A percentile compares a stretch with the other conserved stretches of the same genome.
These are phyloP conservation scores for Mycena vitilis DNA, from an alignment of 768 basidiomycete species.

Conservation along the genomic window DNA sequence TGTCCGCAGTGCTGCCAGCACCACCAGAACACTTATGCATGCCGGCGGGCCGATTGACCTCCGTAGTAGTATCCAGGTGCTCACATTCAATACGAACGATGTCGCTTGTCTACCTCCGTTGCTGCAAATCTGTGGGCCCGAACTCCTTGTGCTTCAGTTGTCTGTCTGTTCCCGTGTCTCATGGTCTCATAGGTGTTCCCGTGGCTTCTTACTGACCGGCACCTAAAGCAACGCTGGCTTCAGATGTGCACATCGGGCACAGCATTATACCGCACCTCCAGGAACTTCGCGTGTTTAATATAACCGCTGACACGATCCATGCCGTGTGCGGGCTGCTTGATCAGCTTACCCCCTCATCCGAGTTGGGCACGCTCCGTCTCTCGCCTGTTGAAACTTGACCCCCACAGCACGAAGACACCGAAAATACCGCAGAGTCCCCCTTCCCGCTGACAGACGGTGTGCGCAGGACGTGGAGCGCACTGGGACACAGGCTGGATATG, in stretches of 20 bases:
- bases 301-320: background rate
- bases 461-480: too few relatives aligned
- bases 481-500: too few relatives aligned
- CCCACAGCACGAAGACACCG: too few relatives aligned
- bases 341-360: background rate
- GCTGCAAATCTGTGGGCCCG: background rate
- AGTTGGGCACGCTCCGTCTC: slow-evolving; percentile 20
- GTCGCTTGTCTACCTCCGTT: slow-evolving; percentile 2
- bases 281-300: slow-evolving; percentile 9
- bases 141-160: slow-evolving; percentile 10
- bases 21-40: background rate
- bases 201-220: background rate
- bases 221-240: background rate
- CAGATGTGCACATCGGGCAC: slow-evolving; percentile 7
- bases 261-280: slow-evolving; percentile 1
- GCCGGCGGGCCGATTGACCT: slow-evolving; percentile 9
- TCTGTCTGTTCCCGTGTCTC: background rate
- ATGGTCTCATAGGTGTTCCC: background rate
- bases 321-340: slow-evolving; percentile 4
- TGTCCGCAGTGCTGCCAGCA: background rate
- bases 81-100: too few relatives aligned
- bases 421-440: too few relatives aligned
- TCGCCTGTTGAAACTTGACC: background rate
- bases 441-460: too few relatives aligned
- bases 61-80: background rate